Base-by-base conservation (phyloP, 2,329 filamentous ascomycete species). In the Neonectria magnoliae region DNA sequence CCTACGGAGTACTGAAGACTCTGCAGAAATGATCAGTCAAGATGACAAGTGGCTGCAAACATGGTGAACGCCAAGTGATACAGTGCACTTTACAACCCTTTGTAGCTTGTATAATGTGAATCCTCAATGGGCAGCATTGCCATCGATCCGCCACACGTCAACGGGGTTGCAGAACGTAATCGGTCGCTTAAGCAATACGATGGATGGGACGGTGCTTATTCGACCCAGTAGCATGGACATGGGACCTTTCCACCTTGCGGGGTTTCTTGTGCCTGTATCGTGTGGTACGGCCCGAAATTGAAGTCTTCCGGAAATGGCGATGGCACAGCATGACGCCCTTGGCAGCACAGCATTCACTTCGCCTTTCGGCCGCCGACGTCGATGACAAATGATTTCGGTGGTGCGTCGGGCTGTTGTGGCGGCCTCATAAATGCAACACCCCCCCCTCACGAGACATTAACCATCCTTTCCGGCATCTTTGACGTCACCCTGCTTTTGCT, bases 371-470 rank as follows among this genome's bases (percentile, higher is more conserved):
- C 18, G 6, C 42, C 14, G 44, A 13, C 14, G 9, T 38, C 44
- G 31, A 57, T 57, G 44, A 57, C 55, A 57, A 50, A 57, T 50
- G 33, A n/a, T 20, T 7, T 38, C 27, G 13, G 14, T 38, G 36
- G 13, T 27, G 18, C 41, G 27, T 45, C 53, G 20, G 5, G 31
- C 16, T 18, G 42, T 44, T 57, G 55, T 57, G 20, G 55, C 55
- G 45, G 18, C 14, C 22, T 41, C 44, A 57, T 57, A 57, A 57
- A 42, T 57, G 44, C 55, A 50, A 50, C 20, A n/a, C 9, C 6
- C 29, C 6, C 29, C 31, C 44, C 22, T 50, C 44, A 22, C 29
- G 44, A 50, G 44, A 50, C 33, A 42, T 47, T 38, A 13, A 18
- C 20, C 16, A 25, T 48, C 6, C 27, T 9, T 56, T 57, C 44